Evolutionary conservation across 257 asterid species (phyloP).

Genomic region (Apocynum venetum): DNA sequence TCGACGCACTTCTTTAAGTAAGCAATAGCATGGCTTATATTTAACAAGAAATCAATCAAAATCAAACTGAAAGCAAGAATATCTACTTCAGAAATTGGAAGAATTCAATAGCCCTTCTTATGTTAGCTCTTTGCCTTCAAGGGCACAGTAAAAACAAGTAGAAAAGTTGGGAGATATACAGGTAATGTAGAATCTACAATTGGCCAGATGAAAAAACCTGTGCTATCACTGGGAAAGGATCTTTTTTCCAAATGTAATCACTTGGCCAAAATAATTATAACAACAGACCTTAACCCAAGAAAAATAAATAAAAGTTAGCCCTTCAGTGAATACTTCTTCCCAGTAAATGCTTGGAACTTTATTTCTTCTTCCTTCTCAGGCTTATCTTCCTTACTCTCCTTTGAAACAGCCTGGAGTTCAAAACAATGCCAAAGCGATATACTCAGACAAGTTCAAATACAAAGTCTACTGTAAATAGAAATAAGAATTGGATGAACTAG

Average conservation of each 20-base stretch:
- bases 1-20: background rate
- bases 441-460: background rate
- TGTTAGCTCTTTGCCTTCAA: background rate
- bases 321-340: constrained; percentile 35
- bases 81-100: background rate
- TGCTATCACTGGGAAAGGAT: background rate
- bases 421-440: background rate
- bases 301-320: constrained; percentile 14
- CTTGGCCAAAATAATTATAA: background rate
- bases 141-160: background rate
- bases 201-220: background rate
- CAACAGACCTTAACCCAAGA: background rate
- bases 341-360: constrained; percentile 33
- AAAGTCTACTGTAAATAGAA: background rate
- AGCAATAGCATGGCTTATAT: background rate
- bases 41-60: background rate
- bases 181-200: constrained; percentile 1
- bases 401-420: constrained; percentile 15
- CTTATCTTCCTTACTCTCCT: constrained; percentile 21
- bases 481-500: background rate
- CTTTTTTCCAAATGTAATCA: background rate
- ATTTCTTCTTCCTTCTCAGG: constrained; percentile 18
- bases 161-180: background rate
- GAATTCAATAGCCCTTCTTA: too few species aligned
- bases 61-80: background rate